Percentiles rank a stretch among this genome's conserved stretches.
phyloP scores from a whole-genome alignment of 305 asterid species.

The Andrographis paniculata region DNA sequence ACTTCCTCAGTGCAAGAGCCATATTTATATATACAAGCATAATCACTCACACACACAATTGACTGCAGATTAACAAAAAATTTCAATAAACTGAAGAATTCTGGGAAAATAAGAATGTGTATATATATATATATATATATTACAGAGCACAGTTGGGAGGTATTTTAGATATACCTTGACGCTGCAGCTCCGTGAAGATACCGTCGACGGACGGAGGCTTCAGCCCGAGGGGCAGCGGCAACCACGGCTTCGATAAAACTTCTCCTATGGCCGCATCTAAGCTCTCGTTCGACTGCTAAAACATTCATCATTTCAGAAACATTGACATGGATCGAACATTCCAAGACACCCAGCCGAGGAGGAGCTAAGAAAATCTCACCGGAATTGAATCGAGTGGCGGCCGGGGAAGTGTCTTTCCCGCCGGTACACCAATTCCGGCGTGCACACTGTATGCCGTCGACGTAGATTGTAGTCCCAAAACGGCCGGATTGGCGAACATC shows the following conservation, averaged over 20 bases:
- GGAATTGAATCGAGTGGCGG: not conserved
- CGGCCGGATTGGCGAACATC: not conserved
- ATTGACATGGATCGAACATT: too few species aligned
- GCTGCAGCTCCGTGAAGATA: constrained; percentile 68
- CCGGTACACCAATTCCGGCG: not conserved
- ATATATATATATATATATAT: too few species aligned
- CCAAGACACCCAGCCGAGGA: too few species aligned
- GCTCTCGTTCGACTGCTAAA: constrained; percentile 69
- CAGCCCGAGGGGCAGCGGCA: constrained; percentile 79
- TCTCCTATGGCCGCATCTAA: constrained; percentile 83
- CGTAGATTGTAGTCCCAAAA: not conserved
- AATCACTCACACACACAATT: not conserved
- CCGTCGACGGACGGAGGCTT: constrained; percentile 68
- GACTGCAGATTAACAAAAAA: not conserved
- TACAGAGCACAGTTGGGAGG: constrained; percentile 47
- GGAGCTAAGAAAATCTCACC: not conserved
- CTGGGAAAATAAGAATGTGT: too few species aligned
- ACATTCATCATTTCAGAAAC: not conserved
- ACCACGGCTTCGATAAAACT: constrained; percentile 80
- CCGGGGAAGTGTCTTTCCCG: not conserved
- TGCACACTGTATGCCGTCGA: not conserved
- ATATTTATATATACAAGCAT: too few species aligned
- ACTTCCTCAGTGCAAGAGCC: too few species aligned
- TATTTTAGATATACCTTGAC: constrained; percentile 66
- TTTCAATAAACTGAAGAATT: not conserved